phyloP scores from a whole-genome alignment of 345 rosid genomes.

The Brassica incana region DNA sequence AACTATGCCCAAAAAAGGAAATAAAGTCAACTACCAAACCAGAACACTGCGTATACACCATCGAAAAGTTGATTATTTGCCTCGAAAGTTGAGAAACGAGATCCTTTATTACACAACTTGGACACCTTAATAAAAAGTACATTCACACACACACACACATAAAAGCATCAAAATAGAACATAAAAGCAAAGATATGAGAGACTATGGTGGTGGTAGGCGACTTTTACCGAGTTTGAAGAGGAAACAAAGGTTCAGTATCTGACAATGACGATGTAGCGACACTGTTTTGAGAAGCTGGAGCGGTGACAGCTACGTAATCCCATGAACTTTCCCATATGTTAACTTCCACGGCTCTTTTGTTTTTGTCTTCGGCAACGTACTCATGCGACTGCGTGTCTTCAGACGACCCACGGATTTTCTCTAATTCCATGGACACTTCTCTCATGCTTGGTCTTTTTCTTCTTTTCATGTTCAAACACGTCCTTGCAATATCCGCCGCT shows the following conservation, averaged over 20 bases:
- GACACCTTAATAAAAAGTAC: not conserved
- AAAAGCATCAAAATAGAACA: not conserved
- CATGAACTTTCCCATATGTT: not conserved
- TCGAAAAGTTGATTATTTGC: not conserved
- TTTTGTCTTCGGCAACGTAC: not conserved
- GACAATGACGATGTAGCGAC: not conserved
- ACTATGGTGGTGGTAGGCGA: not conserved
- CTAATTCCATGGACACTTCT: not conserved
- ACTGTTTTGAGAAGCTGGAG: not conserved
- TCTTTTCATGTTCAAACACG: not conserved
- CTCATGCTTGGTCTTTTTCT: not conserved
- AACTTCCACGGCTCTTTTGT: not conserved
- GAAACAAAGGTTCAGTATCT: not conserved
- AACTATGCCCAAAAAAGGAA: not conserved
- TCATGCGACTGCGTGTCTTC: not conserved
- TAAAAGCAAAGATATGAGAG: not conserved
- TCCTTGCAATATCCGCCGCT: not conserved
- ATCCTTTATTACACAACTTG: not conserved
- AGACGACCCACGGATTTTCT: not conserved
- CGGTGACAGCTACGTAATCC: not conserved
- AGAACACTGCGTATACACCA: too few species aligned
- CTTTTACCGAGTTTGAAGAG: not conserved
- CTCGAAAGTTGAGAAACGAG: not conserved
- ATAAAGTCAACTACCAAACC: not conserved
- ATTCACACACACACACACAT: not conserved